phyloP scores from a whole-genome alignment of 2,329 filamentous ascomycete species.

The Aspergillus brunneoviolaceus region DNA sequence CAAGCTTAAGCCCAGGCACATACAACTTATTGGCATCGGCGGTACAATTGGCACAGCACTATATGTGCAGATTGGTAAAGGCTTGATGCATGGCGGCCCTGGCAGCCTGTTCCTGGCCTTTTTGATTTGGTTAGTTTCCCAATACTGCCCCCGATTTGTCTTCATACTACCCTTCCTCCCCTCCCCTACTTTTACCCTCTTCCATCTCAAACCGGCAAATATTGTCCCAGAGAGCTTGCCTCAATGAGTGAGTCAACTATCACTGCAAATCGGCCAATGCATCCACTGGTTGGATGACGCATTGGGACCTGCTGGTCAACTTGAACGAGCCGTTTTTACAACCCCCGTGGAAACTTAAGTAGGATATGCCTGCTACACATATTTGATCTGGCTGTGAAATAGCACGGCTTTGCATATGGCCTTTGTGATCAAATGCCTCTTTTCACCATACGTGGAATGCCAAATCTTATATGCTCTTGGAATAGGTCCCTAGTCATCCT shows the following conservation, averaged over 20 bases:
- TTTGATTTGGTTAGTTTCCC: constrained; percentile 44
- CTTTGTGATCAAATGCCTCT: constrained; percentile 6
- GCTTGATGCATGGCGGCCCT: constrained; percentile 43
- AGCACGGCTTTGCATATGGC: neutral
- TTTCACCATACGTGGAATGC: constrained; percentile 9
- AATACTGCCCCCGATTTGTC: neutral
- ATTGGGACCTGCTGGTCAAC: neutral
- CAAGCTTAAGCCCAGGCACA: constrained; percentile 46
- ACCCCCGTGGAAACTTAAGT: neutral
- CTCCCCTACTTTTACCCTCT: constrained; percentile 1
- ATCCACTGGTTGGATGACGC: neutral
- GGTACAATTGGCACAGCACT: constrained; percentile 47
- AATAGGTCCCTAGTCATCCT: constrained; percentile 47
- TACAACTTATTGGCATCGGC: constrained; percentile 50
- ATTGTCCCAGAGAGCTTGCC: no score
- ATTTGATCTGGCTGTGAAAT: neutral
- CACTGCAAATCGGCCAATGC: neutral
- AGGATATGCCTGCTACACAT: neutral
- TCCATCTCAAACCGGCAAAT: neutral
- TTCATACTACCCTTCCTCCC: constrained; percentile 1
- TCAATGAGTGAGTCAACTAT: no score
- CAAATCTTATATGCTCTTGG: constrained; percentile 33
- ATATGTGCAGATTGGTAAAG: constrained; percentile 45
- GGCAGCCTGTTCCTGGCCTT: constrained; percentile 47
- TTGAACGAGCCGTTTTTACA: neutral